Base-by-base conservation (phyloP, 495 filamentous ascomycete genomes). In the Aspergillus avenaceus region DNA sequence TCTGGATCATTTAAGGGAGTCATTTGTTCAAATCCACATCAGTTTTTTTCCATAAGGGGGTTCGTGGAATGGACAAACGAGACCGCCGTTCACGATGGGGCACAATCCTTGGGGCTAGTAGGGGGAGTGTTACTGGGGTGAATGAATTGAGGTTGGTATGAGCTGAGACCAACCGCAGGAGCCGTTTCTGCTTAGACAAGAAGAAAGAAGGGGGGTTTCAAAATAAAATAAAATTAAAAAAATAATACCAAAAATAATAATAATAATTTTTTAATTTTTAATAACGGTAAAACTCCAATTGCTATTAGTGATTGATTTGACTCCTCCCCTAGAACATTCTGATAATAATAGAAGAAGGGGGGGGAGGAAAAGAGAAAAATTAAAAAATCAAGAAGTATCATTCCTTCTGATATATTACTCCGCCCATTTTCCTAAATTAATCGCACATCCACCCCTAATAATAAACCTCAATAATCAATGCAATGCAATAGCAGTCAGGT, bases 291-390 rank as follows among this genome's bases (percentile, higher is more conserved):
- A n/a, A n/a, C n/a, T n/a, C n/a, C n/a, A n/a, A n/a, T n/a, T n/a
- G n/a, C n/a, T n/a, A n/a, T n/a, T n/a, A n/a, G n/a, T 8, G 32
- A 36, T 36, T 36, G 32, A 16, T 18, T 18, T 36, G n/a, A 36
- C 19, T 36, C 32, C 8, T n/a, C 32, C 32, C 32, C 32, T 36
- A 4, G 11, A 6, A 6, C 8, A 16, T 36, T 16, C 5, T 16
- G n/a, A 36, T 36, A 36, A 36, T 36, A 36, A 27, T 27, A 43
- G 23, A 7, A 16, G 12, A n/a, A 27, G 25, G 13, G 28, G n/a
- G 24, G 28, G n/a, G 8, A 47, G 14, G 32, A 52, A n/a, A 45
- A 28, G 26, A 51, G 21, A 42, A 16, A 50, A 34, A 13, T 24
- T 8, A n/a, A 36, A 44, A 36, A 8, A 4, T 36, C 2, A 36